Evolutionary conservation across 352 stramenopile species (phyloP).

Genomic region (Phytophthora sp.): DNA sequence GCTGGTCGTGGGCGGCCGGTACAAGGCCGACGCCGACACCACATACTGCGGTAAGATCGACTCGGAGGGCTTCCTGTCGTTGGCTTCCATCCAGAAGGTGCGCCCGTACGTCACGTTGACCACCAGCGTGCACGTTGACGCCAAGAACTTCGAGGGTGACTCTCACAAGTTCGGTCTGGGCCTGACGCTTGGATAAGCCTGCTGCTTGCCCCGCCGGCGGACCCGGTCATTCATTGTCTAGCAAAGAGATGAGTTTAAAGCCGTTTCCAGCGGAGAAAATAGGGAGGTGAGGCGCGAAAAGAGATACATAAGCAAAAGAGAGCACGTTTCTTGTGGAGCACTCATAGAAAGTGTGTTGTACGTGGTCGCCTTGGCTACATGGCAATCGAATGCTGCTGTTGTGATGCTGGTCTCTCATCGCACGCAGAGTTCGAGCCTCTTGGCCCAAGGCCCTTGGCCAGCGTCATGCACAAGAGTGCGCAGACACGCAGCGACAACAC

Average conservation of each 20-base stretch:
- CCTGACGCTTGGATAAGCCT: slow-evolving; percentile 74
- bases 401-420: not conserved
- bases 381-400: not conserved
- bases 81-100: slow-evolving; percentile 82
- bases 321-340: slow-evolving; percentile 49
- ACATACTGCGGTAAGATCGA: slow-evolving; percentile 87
- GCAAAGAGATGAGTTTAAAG: slow-evolving; percentile 21
- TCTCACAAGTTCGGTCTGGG: slow-evolving; percentile 87
- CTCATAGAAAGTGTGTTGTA: slow-evolving; percentile 1
- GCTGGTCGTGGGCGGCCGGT: slow-evolving; percentile 77
- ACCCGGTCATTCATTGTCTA: slow-evolving; percentile 22
- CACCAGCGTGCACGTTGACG: slow-evolving; percentile 81
- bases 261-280: slow-evolving; percentile 11
- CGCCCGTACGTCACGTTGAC: slow-evolving; percentile 75
- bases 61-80: slow-evolving; percentile 80
- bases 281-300: slow-evolving; percentile 25
- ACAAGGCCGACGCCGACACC: slow-evolving; percentile 75
- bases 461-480: too few relatives aligned
- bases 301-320: slow-evolving; percentile 47
- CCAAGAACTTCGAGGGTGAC: slow-evolving; percentile 88
- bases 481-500: not conserved
- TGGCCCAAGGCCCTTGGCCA: too few relatives aligned
- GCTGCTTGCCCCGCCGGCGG: slow-evolving; percentile 20
- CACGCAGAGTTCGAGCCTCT: too few relatives aligned
- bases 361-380: not conserved